Conservation (phyloP, 2,329 filamentous ascomycete genomes). For the Daldinia sp. region DNA sequence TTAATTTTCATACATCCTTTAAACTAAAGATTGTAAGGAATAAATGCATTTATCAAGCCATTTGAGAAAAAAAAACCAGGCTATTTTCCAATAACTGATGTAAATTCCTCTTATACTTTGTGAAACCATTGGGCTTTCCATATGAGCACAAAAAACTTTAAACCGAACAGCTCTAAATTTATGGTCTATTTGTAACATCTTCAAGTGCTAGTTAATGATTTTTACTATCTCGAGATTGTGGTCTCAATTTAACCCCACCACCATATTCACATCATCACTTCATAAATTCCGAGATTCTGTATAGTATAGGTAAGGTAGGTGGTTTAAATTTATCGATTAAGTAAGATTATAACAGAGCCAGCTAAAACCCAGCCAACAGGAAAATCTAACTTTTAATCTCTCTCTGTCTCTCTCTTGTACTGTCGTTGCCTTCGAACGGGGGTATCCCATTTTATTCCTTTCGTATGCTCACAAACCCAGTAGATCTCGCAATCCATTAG, state of each 20-base stretch:
- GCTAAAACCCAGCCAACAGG: conserved; percentile 7
- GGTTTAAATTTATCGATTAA: no score
- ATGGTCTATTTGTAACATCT: no score
- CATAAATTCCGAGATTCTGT: background rate
- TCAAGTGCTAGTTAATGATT: no score
- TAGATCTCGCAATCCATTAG: conserved; percentile 22
- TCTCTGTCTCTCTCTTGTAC: conserved; percentile 14
- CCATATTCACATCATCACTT: background rate
- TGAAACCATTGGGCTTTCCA: no score
- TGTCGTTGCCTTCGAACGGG: conserved; percentile 13
- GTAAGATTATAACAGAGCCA: conserved; percentile 5
- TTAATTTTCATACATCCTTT: background rate
- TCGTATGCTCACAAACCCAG: conserved; percentile 22
- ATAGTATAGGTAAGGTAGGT: no score
- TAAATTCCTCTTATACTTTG: no score
- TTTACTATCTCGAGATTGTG: background rate
- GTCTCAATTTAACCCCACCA: background rate
- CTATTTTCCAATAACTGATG: no score
- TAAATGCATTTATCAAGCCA: background rate
- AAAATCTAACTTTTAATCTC: conserved; percentile 13
- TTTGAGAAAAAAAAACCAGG: background rate
- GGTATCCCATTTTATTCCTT: conserved; percentile 21
- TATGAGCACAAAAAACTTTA: no score
- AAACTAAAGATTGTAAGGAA: background rate
- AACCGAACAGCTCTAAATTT: no score